phyloP scores from a whole-genome alignment of 306 rosid genomes.

The Prunus salicina region DNA sequence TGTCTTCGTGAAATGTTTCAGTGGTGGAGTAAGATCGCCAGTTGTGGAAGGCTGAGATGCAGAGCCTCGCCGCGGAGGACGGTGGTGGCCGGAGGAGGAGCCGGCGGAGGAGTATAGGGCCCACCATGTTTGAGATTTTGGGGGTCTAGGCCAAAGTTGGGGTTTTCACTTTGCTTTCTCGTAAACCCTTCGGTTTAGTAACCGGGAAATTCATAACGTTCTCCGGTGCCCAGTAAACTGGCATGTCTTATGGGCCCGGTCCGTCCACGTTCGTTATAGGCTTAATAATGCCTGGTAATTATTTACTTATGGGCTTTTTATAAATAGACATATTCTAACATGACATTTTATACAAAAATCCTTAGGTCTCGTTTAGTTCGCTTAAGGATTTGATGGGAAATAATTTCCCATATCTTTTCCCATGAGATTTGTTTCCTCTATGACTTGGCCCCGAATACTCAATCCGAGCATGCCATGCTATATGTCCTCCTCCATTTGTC shows the following conservation, averaged over 20 bases:
- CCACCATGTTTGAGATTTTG: constrained; percentile 13
- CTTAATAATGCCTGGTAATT: no score
- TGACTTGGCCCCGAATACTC: background rate
- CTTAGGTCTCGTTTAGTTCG: no score
- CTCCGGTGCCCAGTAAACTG: background rate
- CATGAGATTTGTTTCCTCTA: background rate
- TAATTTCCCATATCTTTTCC: no score
- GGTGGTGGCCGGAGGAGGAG: constrained; percentile 7
- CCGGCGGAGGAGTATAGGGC: constrained; percentile 30
- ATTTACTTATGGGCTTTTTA: no score
- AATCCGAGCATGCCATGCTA: no score
- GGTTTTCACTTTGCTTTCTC: background rate
- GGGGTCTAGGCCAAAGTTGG: constrained; percentile 1
- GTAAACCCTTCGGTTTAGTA: no score
- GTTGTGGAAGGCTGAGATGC: constrained; percentile 7
- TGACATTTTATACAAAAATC: no score
- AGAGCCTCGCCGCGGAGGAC: background rate
- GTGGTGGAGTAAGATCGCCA: constrained; percentile 10
- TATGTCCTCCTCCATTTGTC: no score
- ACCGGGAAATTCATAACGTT: background rate
- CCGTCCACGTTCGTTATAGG: no score
- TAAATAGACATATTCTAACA: no score
- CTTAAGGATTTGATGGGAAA: no score
- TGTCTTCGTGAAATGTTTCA: constrained; percentile 7
- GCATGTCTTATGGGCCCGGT: background rate